phyloP scores from a whole-genome alignment of 176 grass and related monocot genomes.

The Typha latifolia region DNA sequence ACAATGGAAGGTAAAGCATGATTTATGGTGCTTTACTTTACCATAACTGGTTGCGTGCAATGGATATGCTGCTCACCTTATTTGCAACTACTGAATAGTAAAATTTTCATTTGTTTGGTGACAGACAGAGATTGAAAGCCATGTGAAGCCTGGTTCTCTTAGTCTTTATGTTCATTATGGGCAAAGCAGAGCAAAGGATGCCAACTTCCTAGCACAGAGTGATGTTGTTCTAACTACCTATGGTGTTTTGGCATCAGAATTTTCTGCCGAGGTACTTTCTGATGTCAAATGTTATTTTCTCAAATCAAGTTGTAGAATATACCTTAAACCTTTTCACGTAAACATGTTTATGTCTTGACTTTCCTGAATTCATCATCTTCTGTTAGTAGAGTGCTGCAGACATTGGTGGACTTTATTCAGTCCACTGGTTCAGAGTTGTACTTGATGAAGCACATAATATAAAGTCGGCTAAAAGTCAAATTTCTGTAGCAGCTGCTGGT shows the following conservation, averaged over 20 bases:
- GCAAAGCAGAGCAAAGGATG: constrained; percentile 83
- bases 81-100: background rate
- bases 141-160: constrained; percentile 49
- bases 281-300: background rate
- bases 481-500: constrained; percentile 62
- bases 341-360: background rate
- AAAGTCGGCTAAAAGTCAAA: constrained; percentile 83
- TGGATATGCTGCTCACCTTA: background rate
- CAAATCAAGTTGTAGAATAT: too few relatives aligned
- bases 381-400: constrained; percentile 46
- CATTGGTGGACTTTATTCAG: constrained; percentile 61
- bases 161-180: constrained; percentile 90
- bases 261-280: constrained; percentile 61
- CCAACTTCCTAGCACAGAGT: constrained; percentile 53
- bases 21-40: background rate
- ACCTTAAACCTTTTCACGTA: too few relatives aligned
- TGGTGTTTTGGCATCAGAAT: constrained; percentile 90
- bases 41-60: background rate
- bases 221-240: constrained; percentile 94
- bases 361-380: background rate
- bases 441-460: constrained; percentile 94
- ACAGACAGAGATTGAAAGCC: constrained; percentile 88
- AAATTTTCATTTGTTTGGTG: constrained; percentile 11
- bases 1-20: constrained; percentile 86
- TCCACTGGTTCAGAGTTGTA: constrained; percentile 87